A percentile compares a stretch with the other conserved stretches of the same genome.
Conservation (phyloP, 2,329 filamentous ascomycete species). For the Didymella pinodella region DNA sequence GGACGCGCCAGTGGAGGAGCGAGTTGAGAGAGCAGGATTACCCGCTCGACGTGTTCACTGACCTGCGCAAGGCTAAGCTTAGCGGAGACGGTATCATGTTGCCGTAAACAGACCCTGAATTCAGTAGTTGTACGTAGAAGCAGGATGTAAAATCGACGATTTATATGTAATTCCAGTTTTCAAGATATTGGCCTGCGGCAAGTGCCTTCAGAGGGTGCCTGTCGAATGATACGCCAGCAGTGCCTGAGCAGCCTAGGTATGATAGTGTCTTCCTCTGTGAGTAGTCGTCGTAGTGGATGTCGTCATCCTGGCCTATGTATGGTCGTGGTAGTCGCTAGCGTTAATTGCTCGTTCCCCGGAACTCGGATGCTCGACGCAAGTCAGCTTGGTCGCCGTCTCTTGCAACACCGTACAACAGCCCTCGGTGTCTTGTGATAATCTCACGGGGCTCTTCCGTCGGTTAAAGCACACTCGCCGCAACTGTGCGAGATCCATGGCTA, state of each 20-base stretch:
- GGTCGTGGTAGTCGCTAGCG: slow-evolving; percentile 3
- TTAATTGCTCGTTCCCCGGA: not conserved
- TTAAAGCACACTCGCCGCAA: slow-evolving; percentile 2
- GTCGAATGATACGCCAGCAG: not conserved
- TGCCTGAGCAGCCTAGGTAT: not conserved
- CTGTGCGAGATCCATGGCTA: slow-evolving; percentile 3
- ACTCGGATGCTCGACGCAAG: not conserved
- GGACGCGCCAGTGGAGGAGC: slow-evolving; percentile 43
- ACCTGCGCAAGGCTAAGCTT: slow-evolving; percentile 34
- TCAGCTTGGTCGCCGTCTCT: not conserved
- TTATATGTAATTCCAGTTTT: not conserved
- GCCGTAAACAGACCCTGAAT: slow-evolving; percentile 23
- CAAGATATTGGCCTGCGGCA: not conserved
- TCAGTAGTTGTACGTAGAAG: slow-evolving; percentile 1
- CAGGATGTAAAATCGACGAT: not conserved
- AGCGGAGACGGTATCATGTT: slow-evolving; percentile 38
- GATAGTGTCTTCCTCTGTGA: not conserved
- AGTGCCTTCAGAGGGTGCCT: not conserved
- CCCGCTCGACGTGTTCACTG: slow-evolving; percentile 47
- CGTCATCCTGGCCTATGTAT: slow-evolving; percentile 3
- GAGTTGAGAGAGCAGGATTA: slow-evolving; percentile 41
- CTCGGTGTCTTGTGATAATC: slow-evolving; percentile 6
- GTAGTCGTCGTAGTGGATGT: slow-evolving; percentile 1
- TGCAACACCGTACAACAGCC: not conserved
- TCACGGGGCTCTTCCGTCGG: not conserved